Conservation (phyloP, 164 flowering plant species). For the Liquidambar formosana region DNA sequence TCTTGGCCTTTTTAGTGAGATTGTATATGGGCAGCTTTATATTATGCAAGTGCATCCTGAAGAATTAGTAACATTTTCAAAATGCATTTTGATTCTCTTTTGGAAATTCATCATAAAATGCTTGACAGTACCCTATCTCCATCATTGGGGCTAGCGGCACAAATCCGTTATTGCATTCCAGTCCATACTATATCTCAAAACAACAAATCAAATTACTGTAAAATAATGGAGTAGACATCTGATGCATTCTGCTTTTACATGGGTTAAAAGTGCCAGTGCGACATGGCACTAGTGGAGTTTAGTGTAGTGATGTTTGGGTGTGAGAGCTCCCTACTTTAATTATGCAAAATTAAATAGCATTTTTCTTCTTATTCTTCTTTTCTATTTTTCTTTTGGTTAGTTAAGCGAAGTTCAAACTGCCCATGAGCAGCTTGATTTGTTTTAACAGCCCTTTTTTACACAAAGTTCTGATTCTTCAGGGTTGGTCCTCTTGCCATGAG, state of each 20-base stretch:
- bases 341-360: not conserved
- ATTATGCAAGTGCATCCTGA: too few species aligned
- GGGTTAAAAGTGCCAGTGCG: not conserved
- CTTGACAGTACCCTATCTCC: not conserved
- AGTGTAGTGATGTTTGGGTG: not conserved
- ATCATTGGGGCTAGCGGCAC: not conserved
- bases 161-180: not conserved
- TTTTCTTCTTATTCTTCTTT: not conserved
- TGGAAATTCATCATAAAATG: not conserved
- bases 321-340: not conserved
- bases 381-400: not conserved
- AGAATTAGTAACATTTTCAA: not conserved
- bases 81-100: not conserved
- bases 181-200: not conserved
- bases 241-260: not conserved
- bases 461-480: slow-evolving; percentile 3
- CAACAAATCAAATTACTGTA: not conserved
- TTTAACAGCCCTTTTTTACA: not conserved
- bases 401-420: not conserved
- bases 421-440: not conserved
- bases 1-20: too few species aligned
- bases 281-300: not conserved
- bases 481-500: not conserved
- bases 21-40: too few species aligned
- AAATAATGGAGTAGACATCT: not conserved